Percentiles rank a stretch among this genome's conserved stretches.
Conservation (phyloP, 169 alveolate species). For the Cryptosporidium xiaoi region DNA sequence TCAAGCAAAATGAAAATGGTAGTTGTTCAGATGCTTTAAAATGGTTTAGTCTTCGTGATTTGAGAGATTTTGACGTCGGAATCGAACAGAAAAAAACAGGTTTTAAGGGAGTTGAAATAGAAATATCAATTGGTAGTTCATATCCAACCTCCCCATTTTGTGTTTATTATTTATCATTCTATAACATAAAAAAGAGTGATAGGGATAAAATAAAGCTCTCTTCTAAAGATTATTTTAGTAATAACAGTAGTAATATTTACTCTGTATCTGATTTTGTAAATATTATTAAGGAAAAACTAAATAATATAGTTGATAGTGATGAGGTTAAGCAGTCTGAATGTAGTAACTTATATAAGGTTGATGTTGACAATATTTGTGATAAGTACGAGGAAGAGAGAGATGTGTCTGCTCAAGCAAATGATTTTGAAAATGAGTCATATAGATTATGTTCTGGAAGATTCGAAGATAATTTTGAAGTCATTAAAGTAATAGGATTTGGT, state of each 20-base stretch:
- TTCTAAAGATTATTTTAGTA: slow-evolving; percentile 10
- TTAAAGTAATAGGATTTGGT: slow-evolving; percentile 84
- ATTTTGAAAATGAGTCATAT: slow-evolving; percentile 7
- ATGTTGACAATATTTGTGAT: background rate
- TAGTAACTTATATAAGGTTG: background rate
- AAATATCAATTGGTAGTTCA: slow-evolving; percentile 4
- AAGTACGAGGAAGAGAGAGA: background rate
- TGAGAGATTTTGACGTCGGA: background rate
- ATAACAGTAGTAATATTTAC: background rate
- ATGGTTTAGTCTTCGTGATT: background rate
- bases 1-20: background rate
- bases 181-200: slow-evolving; percentile 22
- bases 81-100: background rate
- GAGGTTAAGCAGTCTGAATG: background rate
- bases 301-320: background rate
- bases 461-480: slow-evolving; percentile 79
- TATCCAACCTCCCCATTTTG: slow-evolving; percentile 22
- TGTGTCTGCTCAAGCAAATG: background rate
- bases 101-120: slow-evolving; percentile 48
- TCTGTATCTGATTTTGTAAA: background rate
- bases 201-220: slow-evolving; percentile 12
- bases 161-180: slow-evolving; percentile 26
- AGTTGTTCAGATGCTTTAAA: too few species aligned
- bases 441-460: slow-evolving; percentile 36
- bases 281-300: slow-evolving; percentile 6